phyloP scores from a whole-genome alignment of 192 early-diverging fungal genomes.

The Coemansia sp. region DNA sequence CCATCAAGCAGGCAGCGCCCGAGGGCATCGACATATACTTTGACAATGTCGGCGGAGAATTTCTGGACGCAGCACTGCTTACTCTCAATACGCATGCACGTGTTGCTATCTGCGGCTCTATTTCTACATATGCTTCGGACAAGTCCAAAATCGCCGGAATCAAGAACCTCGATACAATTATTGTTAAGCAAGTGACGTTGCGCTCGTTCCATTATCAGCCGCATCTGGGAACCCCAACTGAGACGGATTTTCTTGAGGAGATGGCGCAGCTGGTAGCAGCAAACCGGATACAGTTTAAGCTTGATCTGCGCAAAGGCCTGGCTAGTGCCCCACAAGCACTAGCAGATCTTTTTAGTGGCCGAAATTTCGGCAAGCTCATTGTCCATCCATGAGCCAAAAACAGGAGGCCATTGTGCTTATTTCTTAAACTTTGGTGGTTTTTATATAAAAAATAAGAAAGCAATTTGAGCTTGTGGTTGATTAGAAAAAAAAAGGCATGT shows the following conservation, averaged over 20 bases:
- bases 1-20: conserved; percentile 63
- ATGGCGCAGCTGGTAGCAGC: conserved; percentile 57
- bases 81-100: conserved; percentile 64
- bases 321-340: conserved; percentile 65
- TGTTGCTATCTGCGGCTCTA: conserved; percentile 69
- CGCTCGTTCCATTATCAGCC: conserved; percentile 65
- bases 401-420: too few species aligned
- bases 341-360: conserved; percentile 60
- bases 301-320: conserved; percentile 61
- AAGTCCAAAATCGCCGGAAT: conserved; percentile 53
- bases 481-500: too few species aligned
- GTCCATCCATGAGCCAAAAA: background rate
- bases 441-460: too few species aligned
- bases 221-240: conserved; percentile 35
- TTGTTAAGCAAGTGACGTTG: conserved; percentile 59
- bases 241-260: conserved; percentile 58
- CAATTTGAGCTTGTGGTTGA: too few species aligned
- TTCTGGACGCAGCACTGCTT: conserved; percentile 67
- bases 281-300: conserved; percentile 62
- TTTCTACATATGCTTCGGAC: conserved; percentile 66
- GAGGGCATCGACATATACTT: conserved; percentile 84
- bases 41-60: conserved; percentile 79
- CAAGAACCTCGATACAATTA: conserved; percentile 58
- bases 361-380: conserved; percentile 67
- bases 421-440: too few species aligned